Evolutionary conservation across 1,139 yeast genomes (phyloP).

Genomic region (Pichia sp.): DNA sequence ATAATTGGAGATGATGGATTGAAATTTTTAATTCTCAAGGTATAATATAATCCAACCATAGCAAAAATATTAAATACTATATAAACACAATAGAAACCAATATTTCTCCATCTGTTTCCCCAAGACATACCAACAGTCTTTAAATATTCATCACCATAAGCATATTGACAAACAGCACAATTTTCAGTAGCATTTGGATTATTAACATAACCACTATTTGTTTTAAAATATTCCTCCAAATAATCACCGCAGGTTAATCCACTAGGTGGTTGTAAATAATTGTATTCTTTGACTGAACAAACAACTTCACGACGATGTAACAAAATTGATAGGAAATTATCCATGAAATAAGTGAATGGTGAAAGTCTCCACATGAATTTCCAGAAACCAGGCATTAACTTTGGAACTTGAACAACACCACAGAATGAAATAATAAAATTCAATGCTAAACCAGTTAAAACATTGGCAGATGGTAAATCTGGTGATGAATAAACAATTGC

Average conservation of each 20-base stretch:
- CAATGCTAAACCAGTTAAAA: slow-evolving; percentile 45
- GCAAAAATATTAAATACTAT: slow-evolving; percentile 41
- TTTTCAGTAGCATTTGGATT: slow-evolving; percentile 44
- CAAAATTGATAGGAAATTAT: slow-evolving; percentile 45
- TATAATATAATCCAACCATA: slow-evolving; percentile 13
- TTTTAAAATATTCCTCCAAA: slow-evolving; percentile 33
- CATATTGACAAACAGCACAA: slow-evolving; percentile 55
- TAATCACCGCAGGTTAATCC: slow-evolving; percentile 44
- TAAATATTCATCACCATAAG: slow-evolving; percentile 50
- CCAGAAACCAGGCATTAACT: slow-evolving; percentile 61
- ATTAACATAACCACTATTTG: slow-evolving; percentile 45
- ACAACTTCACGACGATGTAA: slow-evolving; percentile 49
- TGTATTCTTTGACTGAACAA: slow-evolving; percentile 46
- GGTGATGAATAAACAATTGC: slow-evolving; percentile 50
- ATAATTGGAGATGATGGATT: too few species aligned
- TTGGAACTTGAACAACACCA: slow-evolving; percentile 55
- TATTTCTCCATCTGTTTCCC: slow-evolving; percentile 54
- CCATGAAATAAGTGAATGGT: slow-evolving; percentile 60
- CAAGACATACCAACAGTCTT: slow-evolving; percentile 38
- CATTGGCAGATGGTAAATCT: slow-evolving; percentile 52
- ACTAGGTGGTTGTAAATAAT: slow-evolving; percentile 46
- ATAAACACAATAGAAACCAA: slow-evolving; percentile 57
- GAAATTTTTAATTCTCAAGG: slow-evolving; percentile 28
- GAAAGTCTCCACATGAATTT: slow-evolving; percentile 60
- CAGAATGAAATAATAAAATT: slow-evolving; percentile 50